Base-by-base conservation (phyloP, 805 yeast genomes). In the Wickerhamomyces bovis region DNA sequence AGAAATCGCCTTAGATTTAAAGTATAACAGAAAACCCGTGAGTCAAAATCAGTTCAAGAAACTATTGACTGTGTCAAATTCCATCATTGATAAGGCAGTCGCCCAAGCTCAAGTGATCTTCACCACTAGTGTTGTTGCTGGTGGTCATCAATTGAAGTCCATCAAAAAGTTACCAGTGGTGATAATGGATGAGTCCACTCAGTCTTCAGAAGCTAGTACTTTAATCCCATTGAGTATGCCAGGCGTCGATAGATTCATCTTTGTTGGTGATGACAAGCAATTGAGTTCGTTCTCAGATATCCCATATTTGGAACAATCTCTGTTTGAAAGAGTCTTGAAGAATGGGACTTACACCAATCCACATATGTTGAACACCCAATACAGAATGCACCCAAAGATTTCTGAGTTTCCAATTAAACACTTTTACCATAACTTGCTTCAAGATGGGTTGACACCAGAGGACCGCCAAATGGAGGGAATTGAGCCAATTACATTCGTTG, bases 191-290 rank as follows among this genome's bases (percentile, higher is more conserved):
- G 90, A 84, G 65, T 77, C 87, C 4, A 83, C 89, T 0, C 89
- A 83, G 55, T 81, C 89, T 0, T 79, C 88, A 0, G 92, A 84
- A 53, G 85, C 89, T 7, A 70, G 80, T 1, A 79, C 88, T 0
- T 68, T 84, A 52, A 84, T 84, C 46, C 89, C 90, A 11, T 65
- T 84, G 49, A 80, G 86, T 7, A 75, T 83, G 71, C 76, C 80
- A 4, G 85, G 85, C 15, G 80, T 83, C 43, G 76, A 76, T 44
- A 81, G 77, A 55, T 79, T 83, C 61, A 78, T 83, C 3, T 78
- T 84, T 58, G 89, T 80, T 35, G 90, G 89, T 51, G 92, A 84
- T 63, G 86, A 83, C 54, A 81, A 78, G 50, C 92, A 84, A 62
- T 70, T 84, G 67, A 78, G 85, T 60, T 78, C 85, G 52, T 84